phyloP scores from a whole-genome alignment of 805 yeast species.

The Teunomyces atbi region DNA sequence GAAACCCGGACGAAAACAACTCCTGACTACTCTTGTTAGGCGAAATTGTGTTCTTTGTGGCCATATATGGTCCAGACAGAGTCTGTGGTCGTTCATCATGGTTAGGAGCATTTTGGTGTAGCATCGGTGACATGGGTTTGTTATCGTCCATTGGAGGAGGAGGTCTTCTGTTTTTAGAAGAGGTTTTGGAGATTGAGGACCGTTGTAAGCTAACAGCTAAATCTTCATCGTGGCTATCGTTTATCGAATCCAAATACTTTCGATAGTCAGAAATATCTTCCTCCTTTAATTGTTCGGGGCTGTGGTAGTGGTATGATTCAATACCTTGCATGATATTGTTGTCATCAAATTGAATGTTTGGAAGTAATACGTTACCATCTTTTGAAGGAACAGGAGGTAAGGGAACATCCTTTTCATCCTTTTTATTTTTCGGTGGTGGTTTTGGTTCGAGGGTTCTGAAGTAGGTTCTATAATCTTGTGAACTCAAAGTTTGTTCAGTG shows the following conservation, averaged over 20 bases:
- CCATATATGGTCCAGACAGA: background rate
- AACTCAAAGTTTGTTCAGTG: constrained; percentile 58
- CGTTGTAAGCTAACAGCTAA: background rate
- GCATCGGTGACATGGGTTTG: background rate
- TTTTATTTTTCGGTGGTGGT: constrained; percentile 7
- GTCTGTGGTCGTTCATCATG: background rate
- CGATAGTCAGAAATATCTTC: constrained; percentile 21
- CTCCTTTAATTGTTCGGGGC: background rate
- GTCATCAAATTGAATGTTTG: constrained; percentile 20
- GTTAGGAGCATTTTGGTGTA: background rate
- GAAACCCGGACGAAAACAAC: constrained; percentile 9
- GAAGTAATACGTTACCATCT: constrained; percentile 21
- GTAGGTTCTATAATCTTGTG: constrained; percentile 31
- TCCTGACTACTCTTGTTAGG: constrained; percentile 1
- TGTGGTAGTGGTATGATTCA: background rate
- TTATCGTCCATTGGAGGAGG: constrained; percentile 7
- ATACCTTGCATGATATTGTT: constrained; percentile 9
- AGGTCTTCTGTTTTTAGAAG: constrained; percentile 3
- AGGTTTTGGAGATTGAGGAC: background rate
- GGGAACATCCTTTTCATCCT: constrained; percentile 13
- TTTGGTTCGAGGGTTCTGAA: constrained; percentile 13
- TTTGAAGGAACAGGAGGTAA: constrained; percentile 17
- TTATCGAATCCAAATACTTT: constrained; percentile 18
- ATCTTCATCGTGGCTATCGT: constrained; percentile 8
- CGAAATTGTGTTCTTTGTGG: background rate